These are phyloP conservation scores for Lodderomyces metapsilosis DNA, from an alignment of 1,139 yeast species.

Conservation along the genomic window DNA sequence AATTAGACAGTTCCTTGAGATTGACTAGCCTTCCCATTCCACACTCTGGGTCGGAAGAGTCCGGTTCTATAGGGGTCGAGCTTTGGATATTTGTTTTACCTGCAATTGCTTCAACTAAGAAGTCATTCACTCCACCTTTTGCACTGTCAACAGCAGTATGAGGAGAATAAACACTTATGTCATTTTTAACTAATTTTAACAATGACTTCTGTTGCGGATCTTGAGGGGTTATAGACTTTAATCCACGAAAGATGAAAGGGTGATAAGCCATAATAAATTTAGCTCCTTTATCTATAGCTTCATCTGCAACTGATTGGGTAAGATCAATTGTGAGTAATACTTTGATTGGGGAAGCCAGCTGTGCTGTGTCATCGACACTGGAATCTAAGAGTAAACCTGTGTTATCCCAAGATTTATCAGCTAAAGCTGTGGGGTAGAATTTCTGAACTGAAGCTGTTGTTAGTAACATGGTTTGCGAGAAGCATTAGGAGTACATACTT, in stretches of 20 bases:
- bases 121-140: slow-evolving; percentile 87
- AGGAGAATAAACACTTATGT: slow-evolving; percentile 87
- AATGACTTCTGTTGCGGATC: slow-evolving; percentile 85
- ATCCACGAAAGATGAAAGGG: slow-evolving; percentile 89
- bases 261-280: slow-evolving; percentile 82
- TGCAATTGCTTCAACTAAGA: slow-evolving; percentile 68
- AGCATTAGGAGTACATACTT: slow-evolving; percentile 25
- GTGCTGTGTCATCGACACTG: slow-evolving; percentile 16
- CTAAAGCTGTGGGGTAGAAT: slow-evolving; percentile 69
- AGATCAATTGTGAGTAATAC: slow-evolving; percentile 80
- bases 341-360: slow-evolving; percentile 25
- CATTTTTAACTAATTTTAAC: slow-evolving; percentile 66
- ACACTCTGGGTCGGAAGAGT: slow-evolving; percentile 40
- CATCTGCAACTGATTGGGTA: slow-evolving; percentile 80
- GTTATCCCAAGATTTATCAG: slow-evolving; percentile 91
- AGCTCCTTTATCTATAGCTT: slow-evolving; percentile 58
- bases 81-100: slow-evolving; percentile 19
- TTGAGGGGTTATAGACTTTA: slow-evolving; percentile 65
- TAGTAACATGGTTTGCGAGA: slow-evolving; percentile 13
- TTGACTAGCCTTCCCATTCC: slow-evolving; percentile 83
- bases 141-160: slow-evolving; percentile 97
- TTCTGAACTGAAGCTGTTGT: slow-evolving; percentile 49
- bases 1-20: slow-evolving; percentile 41
- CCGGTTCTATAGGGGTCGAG: slow-evolving; percentile 28
- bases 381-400: slow-evolving; percentile 84